Base-by-base conservation (phyloP, 495 filamentous ascomycete species). In the Letharia columbiana region DNA sequence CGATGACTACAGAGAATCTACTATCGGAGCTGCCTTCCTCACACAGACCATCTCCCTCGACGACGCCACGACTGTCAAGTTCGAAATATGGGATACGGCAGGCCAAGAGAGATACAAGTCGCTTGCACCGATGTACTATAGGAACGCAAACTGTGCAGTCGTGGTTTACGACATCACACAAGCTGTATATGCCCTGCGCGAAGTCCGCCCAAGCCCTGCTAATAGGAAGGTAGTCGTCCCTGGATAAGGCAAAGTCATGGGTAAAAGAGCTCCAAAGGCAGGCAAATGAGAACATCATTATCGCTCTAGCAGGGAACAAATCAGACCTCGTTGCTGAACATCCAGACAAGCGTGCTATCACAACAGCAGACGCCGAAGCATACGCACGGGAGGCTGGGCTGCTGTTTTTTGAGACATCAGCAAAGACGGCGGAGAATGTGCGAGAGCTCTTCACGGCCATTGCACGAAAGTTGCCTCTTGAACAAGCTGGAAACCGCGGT, bases 141-240 rank as follows among this genome's bases (percentile, higher is more conserved):
- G 94, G 70, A 98, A 98, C 76, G 94, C 94, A 54, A 97, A 98
- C 85, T 97, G 94, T 77, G 94, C 94, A 28, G 93, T 98, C 47
- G 94, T 98, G 37, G 94, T 98, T 67, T 98, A 98, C 78, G 94
- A 98, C 78, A 96, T 98, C 74, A 97, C 94, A 61, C 94, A 98
- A 86, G 90, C 95, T 67, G 94, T 98, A 87, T 63, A 90, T 76
- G 50, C 18, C 31, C 17, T 49, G 23, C 33, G 8, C 1, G 3
- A 23, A 8, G 8, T 15, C 49, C 28, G 20, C 44, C 54, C 20
- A 57, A 13, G 28, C 18, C 11, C 35, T 41, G 40, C 73, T 76
- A 64, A 66, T 10, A 40, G 17, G 23, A 15, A 7, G 9, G 50
- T 73, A 98, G 94, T 84, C 91, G 67, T 98, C 95, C 9, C 81